phyloP scores from a whole-genome alignment of 495 filamentous ascomycete species.

The Hyphodiscus hymeniophilus region DNA sequence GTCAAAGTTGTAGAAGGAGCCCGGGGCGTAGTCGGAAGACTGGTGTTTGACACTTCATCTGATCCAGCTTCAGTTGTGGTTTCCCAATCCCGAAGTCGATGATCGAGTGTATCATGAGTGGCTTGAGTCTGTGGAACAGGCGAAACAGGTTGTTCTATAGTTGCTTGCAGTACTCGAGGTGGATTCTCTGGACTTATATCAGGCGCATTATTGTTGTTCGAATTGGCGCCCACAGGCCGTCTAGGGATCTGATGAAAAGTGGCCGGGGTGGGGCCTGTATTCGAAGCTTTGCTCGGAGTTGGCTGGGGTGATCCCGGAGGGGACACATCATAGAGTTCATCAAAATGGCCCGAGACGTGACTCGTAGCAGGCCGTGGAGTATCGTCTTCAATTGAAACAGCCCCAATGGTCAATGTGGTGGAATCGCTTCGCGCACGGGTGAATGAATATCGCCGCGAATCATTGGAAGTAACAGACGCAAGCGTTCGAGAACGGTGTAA shows the following conservation, averaged over 20 bases:
- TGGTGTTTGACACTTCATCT: background rate
- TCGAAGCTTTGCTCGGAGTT: background rate
- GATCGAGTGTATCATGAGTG: background rate
- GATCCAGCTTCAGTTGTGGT: background rate
- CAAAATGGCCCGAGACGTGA: constrained; percentile 17
- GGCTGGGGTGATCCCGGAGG: constrained; percentile 37
- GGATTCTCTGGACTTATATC: background rate
- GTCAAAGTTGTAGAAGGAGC: background rate
- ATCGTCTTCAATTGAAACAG: constrained; percentile 11
- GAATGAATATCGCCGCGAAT: constrained; percentile 15
- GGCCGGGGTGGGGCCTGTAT: background rate
- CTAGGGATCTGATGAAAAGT: constrained; percentile 22
- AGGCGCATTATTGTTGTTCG: constrained; percentile 1
- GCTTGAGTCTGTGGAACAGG: constrained; percentile 8
- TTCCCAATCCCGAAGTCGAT: constrained; percentile 8
- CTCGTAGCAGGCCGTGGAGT: constrained; percentile 9
- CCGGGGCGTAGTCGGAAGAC: background rate
- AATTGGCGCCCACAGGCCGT: constrained; percentile 16
- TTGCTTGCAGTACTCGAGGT: constrained; percentile 6
- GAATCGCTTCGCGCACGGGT: constrained; percentile 19
- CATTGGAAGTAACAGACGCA: constrained; percentile 13
- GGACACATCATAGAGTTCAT: constrained; percentile 49
- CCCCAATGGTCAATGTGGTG: constrained; percentile 16
- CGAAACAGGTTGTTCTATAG: constrained; percentile 13
- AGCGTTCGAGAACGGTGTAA: constrained; percentile 17